phyloP scores from a whole-genome alignment of 768 basidiomycete genomes.

The Phylloporus sp. region DNA sequence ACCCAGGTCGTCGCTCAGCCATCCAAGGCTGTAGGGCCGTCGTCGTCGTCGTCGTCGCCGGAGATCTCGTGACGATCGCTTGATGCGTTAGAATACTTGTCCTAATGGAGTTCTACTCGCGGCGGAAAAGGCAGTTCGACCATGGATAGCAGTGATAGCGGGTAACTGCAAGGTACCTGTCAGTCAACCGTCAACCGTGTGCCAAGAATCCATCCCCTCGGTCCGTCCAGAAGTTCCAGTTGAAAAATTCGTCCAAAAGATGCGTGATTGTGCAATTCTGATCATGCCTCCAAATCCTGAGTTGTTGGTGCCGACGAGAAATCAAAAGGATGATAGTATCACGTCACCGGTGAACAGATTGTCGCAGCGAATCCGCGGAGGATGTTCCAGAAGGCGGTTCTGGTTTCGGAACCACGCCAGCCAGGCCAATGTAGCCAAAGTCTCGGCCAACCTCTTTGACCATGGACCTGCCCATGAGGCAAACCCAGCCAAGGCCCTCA shows the following conservation, averaged over 20 bases:
- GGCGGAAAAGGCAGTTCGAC: constrained; percentile 12
- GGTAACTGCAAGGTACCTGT: constrained; percentile 11
- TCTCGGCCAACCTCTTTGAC: constrained; percentile 75
- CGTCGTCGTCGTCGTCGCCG: constrained; percentile 12
- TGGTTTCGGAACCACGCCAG: constrained; percentile 71
- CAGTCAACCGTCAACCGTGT: constrained; percentile 12
- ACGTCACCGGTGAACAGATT: constrained; percentile 32
- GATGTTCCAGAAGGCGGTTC: constrained; percentile 36
- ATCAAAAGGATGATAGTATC: constrained; percentile 13
- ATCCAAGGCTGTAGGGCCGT: constrained; percentile 14
- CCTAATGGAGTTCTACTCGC: constrained; percentile 25
- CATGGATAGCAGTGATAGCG: constrained; percentile 6
- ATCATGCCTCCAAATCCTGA: constrained; percentile 20
- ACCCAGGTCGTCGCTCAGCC: constrained; percentile 14
- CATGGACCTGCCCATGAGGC: constrained; percentile 83
- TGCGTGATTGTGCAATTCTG: constrained; percentile 22
- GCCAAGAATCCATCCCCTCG: constrained; percentile 17
- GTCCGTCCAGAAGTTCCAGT: constrained; percentile 17
- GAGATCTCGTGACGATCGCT: constrained; percentile 26
- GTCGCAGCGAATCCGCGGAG: constrained; percentile 29
- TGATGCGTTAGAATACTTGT: constrained; percentile 13
- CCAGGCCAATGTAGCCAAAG: constrained; percentile 67
- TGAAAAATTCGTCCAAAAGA: constrained; percentile 28
- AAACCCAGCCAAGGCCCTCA: constrained; percentile 84
- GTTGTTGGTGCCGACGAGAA: constrained; percentile 31